These are phyloP conservation scores for Paecilomyces sp. DNA, from an alignment of 2,329 filamentous ascomycete species.

Conservation along the genomic window DNA sequence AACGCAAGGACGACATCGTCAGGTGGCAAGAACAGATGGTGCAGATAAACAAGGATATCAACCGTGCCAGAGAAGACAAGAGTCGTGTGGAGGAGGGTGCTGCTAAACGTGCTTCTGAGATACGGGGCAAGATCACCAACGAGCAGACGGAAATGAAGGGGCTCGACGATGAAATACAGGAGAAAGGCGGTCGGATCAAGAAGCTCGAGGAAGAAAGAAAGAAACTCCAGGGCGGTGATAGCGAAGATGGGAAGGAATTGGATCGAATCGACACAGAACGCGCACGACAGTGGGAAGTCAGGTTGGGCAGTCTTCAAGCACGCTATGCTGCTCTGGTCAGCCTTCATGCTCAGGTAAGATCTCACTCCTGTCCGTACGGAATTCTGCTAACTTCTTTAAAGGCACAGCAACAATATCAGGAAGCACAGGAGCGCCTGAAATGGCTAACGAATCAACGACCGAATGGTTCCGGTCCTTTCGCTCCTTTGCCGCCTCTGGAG, in stretches of 20 bases:
- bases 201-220: conserved; percentile 53
- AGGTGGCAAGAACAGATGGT: conserved; percentile 51
- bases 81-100: conserved; percentile 32
- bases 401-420: conserved; percentile 38
- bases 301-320: conserved; percentile 34
- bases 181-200: conserved; percentile 55
- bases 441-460: conserved; percentile 35
- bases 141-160: conserved; percentile 45
- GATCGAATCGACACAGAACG: conserved; percentile 43
- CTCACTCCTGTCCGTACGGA: neutral
- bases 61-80: conserved; percentile 37
- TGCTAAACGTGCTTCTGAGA: conserved; percentile 31
- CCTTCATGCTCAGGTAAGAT: conserved; percentile 30
- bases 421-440: conserved; percentile 38
- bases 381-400: neutral
- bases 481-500: conserved; percentile 33
- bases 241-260: conserved; percentile 45
- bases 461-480: conserved; percentile 31
- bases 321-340: conserved; percentile 37
- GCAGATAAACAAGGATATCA: conserved; percentile 45
- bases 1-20: conserved; percentile 52
- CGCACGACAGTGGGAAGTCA: conserved; percentile 41
- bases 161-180: conserved; percentile 56
- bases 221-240: conserved; percentile 40
- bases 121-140: conserved; percentile 37